These are phyloP conservation scores for Pisolithus marmoratus DNA, from an alignment of 768 basidiomycete genomes.

Conservation along the genomic window DNA sequence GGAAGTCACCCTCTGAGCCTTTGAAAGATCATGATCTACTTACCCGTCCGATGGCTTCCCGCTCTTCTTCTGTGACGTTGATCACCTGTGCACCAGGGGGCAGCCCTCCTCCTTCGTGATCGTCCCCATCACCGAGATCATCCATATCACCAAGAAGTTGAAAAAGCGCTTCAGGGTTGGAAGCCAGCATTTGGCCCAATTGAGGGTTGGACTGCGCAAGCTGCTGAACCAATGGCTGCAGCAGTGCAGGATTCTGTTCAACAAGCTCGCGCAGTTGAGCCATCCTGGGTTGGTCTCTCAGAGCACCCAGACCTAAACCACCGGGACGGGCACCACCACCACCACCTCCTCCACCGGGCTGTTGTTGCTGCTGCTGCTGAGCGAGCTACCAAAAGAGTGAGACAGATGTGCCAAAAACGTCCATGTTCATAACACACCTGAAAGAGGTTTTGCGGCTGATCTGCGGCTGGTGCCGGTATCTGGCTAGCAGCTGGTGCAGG, in stretches of 20 bases:
- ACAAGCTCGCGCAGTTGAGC: conserved; percentile 69
- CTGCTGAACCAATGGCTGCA: conserved; percentile 83
- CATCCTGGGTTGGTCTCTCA: conserved; percentile 62
- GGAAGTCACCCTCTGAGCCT: not conserved
- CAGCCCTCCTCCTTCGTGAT: conserved; percentile 33
- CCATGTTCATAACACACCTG: conserved; percentile 43
- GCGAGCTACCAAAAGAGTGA: conserved; percentile 46
- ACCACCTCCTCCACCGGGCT: no score
- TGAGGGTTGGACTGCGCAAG: conserved; percentile 69
- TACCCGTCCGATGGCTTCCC: conserved; percentile 84
- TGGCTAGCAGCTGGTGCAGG: conserved; percentile 32
- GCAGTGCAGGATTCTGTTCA: conserved; percentile 65
- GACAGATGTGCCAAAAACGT: not conserved
- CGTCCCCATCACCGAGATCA: conserved; percentile 30
- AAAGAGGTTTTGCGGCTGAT: conserved; percentile 78
- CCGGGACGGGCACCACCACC: conserved; percentile 26
- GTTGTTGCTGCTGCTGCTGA: conserved; percentile 51
- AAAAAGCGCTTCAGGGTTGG: conserved; percentile 67
- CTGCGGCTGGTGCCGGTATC: conserved; percentile 27
- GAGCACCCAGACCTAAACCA: conserved; percentile 42
- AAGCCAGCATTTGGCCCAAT: conserved; percentile 60
- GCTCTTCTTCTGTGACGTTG: conserved; percentile 81
- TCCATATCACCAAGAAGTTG: conserved; percentile 48
- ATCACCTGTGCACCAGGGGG: conserved; percentile 51
- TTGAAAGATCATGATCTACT: conserved; percentile 24